These are phyloP conservation scores for Phytophthora sp. DNA, from an alignment of 352 stramenopile genomes.

Conservation along the genomic window DNA sequence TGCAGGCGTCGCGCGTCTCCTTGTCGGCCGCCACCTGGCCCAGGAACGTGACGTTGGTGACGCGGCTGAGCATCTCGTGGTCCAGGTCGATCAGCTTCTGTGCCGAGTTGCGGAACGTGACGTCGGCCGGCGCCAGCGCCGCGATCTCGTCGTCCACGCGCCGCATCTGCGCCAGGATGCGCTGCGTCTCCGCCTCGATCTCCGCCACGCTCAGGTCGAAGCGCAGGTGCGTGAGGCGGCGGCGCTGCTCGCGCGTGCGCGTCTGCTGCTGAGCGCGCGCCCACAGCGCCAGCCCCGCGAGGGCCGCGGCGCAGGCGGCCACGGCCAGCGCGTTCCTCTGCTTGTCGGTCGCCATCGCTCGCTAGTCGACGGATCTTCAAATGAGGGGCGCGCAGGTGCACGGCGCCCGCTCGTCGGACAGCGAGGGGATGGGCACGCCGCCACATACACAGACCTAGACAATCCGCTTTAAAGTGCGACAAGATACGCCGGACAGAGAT, in stretches of 20 bases:
- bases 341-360: slow-evolving; percentile 45
- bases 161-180: slow-evolving; percentile 75
- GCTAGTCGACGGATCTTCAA: slow-evolving; percentile 28
- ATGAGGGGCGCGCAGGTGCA: no score
- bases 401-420: no score
- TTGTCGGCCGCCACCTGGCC: slow-evolving; percentile 75
- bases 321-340: slow-evolving; percentile 70
- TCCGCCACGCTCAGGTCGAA: slow-evolving; percentile 78
- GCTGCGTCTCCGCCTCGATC: slow-evolving; percentile 72
- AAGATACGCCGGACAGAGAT: neutral
- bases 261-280: slow-evolving; percentile 54
- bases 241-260: slow-evolving; percentile 43
- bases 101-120: slow-evolving; percentile 75
- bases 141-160: slow-evolving; percentile 77
- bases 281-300: slow-evolving; percentile 61
- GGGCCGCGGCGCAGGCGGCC: slow-evolving; percentile 45
- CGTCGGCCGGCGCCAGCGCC: slow-evolving; percentile 33
- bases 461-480: neutral
- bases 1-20: slow-evolving; percentile 80
- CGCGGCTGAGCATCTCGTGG: slow-evolving; percentile 82
- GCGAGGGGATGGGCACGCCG: no score
- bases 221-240: slow-evolving; percentile 66
- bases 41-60: slow-evolving; percentile 88
- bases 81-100: slow-evolving; percentile 84
- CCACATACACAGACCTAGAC: no score